Evolutionary conservation across 1,284 basidiomycete genomes (phyloP).

Genomic region (Microbotryum lychnidis-dioicae): DNA sequence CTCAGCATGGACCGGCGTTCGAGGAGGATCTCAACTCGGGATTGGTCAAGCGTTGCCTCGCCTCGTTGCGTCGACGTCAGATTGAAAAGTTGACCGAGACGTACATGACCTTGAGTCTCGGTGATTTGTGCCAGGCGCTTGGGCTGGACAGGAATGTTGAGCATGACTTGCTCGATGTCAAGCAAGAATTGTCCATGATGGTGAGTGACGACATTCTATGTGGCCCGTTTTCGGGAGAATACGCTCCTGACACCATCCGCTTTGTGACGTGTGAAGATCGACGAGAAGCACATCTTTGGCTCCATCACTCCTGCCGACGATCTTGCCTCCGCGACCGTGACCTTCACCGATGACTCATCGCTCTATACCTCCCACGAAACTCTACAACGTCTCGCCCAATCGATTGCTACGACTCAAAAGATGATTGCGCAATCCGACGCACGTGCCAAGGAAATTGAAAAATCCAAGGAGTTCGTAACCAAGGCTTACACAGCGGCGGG

Average conservation of each 20-base stretch:
- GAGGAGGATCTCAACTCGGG: constrained; percentile 63
- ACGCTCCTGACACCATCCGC: neutral
- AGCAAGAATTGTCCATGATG: constrained; percentile 59
- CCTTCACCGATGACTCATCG: constrained; percentile 27
- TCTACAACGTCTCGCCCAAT: constrained; percentile 11
- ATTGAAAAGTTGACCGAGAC: constrained; percentile 67
- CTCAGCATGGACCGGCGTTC: constrained; percentile 53
- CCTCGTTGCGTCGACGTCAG: constrained; percentile 60
- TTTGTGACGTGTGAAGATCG: constrained; percentile 3
- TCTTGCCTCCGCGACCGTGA: constrained; percentile 5
- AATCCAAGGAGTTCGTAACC: constrained; percentile 21
- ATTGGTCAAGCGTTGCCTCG: constrained; percentile 56
- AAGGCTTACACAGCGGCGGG: constrained; percentile 9
- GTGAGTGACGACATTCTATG: constrained; percentile 43
- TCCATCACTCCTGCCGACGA: constrained; percentile 1
- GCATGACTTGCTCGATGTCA: constrained; percentile 46
- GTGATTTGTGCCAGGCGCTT: constrained; percentile 57
- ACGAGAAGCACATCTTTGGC: constrained; percentile 9
- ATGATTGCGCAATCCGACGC: constrained; percentile 2
- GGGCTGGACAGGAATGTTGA: constrained; percentile 47
- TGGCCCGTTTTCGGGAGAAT: too few species aligned
- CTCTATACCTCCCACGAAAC: constrained; percentile 21
- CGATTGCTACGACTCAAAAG: constrained; percentile 14
- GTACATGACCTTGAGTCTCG: constrained; percentile 62
- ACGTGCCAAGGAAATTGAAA: constrained; percentile 7